Percentiles rank a stretch among this genome's conserved stretches.
phyloP scores from a whole-genome alignment of 306 rosid species.

The Vachellia pachyceras region DNA sequence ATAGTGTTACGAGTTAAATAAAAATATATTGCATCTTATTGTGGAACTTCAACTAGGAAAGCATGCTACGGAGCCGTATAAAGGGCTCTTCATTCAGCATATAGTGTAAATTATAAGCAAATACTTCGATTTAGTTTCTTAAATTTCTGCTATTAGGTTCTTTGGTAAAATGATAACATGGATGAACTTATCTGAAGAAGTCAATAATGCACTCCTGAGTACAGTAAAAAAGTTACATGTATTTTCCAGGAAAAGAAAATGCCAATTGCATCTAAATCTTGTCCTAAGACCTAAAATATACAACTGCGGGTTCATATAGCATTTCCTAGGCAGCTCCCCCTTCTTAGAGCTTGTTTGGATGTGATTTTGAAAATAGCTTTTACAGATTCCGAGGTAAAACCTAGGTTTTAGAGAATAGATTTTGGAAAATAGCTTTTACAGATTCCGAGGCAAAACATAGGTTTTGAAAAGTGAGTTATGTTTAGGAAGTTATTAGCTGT shows the following conservation, averaged over 20 bases:
- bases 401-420: too few species aligned
- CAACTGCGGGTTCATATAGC: background rate
- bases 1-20: background rate
- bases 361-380: too few species aligned
- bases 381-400: too few species aligned
- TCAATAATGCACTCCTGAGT: background rate
- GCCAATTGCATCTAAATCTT: background rate
- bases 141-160: background rate
- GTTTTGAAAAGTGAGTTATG: too few species aligned
- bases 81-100: background rate
- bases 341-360: too few species aligned
- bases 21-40: slow-evolving; percentile 2
- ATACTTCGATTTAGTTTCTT: background rate
- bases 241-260: background rate
- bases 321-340: background rate
- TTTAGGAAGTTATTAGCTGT: too few species aligned
- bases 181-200: background rate
- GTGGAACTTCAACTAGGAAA: slow-evolving; percentile 19
- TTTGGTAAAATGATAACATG: background rate
- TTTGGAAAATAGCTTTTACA: too few species aligned
- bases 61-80: background rate
- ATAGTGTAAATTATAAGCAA: background rate
- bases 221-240: background rate
- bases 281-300: background rate
- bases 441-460: too few species aligned